A percentile compares a stretch with the other conserved stretches of the same genome.
Conservation (phyloP, 345 rosid genomes). For the Pugionium dolabratum region DNA sequence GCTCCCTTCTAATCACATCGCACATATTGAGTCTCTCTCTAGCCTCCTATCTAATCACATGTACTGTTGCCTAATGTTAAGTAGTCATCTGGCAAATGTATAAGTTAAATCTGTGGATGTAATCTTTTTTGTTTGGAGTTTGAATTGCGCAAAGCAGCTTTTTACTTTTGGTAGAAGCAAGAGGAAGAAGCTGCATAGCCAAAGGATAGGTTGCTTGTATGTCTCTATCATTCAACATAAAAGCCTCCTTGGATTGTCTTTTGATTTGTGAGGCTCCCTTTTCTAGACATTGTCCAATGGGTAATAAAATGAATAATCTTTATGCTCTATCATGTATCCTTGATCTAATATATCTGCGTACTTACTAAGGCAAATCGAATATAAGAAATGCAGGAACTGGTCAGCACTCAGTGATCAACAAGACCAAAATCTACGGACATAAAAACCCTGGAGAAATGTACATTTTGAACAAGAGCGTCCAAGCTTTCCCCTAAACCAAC, state of each 20-base stretch:
- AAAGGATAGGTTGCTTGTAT: slow-evolving; percentile 38
- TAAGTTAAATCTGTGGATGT: slow-evolving; percentile 37
- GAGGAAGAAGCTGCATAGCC: slow-evolving; percentile 36
- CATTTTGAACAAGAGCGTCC: background rate
- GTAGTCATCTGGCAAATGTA: slow-evolving; percentile 31
- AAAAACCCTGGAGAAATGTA: background rate
- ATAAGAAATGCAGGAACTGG: background rate
- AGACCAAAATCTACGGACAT: background rate
- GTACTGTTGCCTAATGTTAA: slow-evolving; percentile 23
- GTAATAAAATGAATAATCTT: slow-evolving; percentile 13
- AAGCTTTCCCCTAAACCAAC: background rate
- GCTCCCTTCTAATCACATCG: no score
- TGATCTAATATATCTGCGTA: background rate
- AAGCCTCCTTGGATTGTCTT: slow-evolving; percentile 38
- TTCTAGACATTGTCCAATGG: slow-evolving; percentile 20
- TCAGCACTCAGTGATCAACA: background rate
- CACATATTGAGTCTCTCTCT: background rate
- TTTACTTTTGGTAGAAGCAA: slow-evolving; percentile 33
- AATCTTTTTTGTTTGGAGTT: slow-evolving; percentile 22
- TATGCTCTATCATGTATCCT: background rate
- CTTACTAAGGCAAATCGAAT: background rate
- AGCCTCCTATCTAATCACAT: slow-evolving; percentile 4
- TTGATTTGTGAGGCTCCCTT: slow-evolving; percentile 34
- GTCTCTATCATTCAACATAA: slow-evolving; percentile 33
- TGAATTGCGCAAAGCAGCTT: slow-evolving; percentile 21